Percentiles rank a stretch among this genome's conserved stretches.
Conservation (phyloP, 2,329 filamentous ascomycete genomes). For the Epichloe typhina region DNA sequence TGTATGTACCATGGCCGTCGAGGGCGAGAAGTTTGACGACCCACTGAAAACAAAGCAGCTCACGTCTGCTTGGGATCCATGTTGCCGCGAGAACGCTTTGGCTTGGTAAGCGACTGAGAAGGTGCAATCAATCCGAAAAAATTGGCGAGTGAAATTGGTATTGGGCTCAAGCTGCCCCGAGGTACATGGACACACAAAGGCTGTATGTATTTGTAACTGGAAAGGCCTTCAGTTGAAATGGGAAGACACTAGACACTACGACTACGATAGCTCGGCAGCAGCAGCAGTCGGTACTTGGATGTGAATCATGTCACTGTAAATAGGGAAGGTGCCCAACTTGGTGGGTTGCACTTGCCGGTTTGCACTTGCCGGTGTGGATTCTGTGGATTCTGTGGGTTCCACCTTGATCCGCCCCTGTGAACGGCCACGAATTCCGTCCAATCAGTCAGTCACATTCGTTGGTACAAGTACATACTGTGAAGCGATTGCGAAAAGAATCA, state of each 20-base stretch:
- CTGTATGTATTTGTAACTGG: too few species aligned
- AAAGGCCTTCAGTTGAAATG: too few species aligned
- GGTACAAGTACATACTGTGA: too few species aligned
- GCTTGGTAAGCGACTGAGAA: background rate
- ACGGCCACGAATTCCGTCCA: background rate
- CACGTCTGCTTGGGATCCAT: background rate
- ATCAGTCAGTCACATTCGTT: background rate
- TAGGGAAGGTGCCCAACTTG: background rate
- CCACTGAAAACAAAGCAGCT: background rate
- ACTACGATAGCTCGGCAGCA: too few species aligned
- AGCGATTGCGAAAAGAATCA: too few species aligned
- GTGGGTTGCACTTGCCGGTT: conserved; percentile 1
- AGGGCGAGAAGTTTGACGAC: background rate
- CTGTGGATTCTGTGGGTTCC: background rate
- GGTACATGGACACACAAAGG: too few species aligned
- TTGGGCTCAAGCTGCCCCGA: too few species aligned
- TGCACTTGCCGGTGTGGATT: background rate
- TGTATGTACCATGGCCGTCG: background rate
- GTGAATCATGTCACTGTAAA: too few species aligned
- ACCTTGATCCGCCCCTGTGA: background rate
- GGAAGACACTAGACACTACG: too few species aligned
- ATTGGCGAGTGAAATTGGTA: too few species aligned
- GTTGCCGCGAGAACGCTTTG: background rate
- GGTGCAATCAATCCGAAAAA: too few species aligned
- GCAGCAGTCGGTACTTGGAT: background rate